Base-by-base conservation (phyloP, 192 early-diverging fungal species). In the Rhizoclosmatium globosum region DNA sequence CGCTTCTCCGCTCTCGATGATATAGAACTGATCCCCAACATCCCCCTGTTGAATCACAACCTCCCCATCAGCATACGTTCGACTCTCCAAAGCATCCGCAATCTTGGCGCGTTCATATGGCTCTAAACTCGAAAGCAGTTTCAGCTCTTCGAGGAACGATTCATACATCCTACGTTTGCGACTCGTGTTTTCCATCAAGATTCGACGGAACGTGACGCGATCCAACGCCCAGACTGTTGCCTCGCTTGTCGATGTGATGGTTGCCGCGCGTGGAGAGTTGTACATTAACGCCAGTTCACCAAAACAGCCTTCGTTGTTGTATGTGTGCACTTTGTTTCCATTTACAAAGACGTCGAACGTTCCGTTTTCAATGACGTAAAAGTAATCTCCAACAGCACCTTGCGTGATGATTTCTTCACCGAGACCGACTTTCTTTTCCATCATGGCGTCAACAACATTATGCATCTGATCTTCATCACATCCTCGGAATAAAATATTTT, bases 261-360 rank as follows among this genome's bases (percentile, higher is more conserved):
- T 98, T 39, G 98, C 98, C 0, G 98, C 98, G 48, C 98, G 91
- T 15, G 98, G 98, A 9, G 96, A 96, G 79, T 98, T 98, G 86
- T 99, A 99, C 98, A 99, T 99, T 11, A 99, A 89, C 47, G 98
- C 98, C 64, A 99, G 89, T 86, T 99, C 97, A 71, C 98, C 98
- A 93, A 99, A 99, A 81, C 92, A 93, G 61, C 95, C 97, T 56
- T 94, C 92, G 6, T 94, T 87, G 4, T 84, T 93, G 78, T 96
- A 97, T 57, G 89, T 86, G 61, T 90, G 83, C 2, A 98, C 97
- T 78, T 93, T 94, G 47, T 83, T 80, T 74, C 93, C 92, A 56
- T 88, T 82, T 19, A 98, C 94, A 88, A 92, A 96, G 44, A 96
- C 93, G 70, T 99, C 97, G 82, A 98, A 90, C 3, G 92, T 90